Base-by-base conservation (phyloP, 108 stramenopile species). In the Skeletonema potamos region DNA sequence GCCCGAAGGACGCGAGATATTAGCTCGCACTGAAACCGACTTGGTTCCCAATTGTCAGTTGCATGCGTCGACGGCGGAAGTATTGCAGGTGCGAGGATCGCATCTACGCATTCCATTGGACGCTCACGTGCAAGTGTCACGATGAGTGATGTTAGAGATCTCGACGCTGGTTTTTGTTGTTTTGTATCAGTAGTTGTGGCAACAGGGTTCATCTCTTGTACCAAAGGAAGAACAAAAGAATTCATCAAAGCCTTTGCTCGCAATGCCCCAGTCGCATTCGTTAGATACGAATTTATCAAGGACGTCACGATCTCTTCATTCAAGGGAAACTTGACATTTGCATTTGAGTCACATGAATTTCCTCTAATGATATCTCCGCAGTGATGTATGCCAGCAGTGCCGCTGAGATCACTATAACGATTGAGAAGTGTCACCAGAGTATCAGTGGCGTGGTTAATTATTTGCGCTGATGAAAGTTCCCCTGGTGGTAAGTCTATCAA, bases 11-110 rank as follows among this genome's bases (percentile, higher is more conserved):
- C 56, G 1, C 70, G 68, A 20, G 68, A 54, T 34, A 77, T 64
- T 10, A 77, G 56, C 43, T 77, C 68, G 30, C 76, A 77, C 63
- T 77, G 76, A 64, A 77, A 77, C 33, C 76, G 54, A 27, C 33
- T 77, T 28, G 76, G 76, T 44, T 70, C 76, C n/a, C 39, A 37
- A 17, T 54, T 28, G 6, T 37, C 11, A 36, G 33, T 11, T 17
- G 28, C 15, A 11, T 58, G 41, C 54, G 18, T 27, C 58, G n/a
- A 29, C 37, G 13, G 13, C 6, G 41, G 43, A 29, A 59, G 15
- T 18, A 77, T 28, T 30, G 63, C 22, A 8, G 76, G 68, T 4
- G 64, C 41, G 5, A 77, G 4, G 39, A 77, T 17, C 0, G 76
- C 68, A 0, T 69, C 68, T 56, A 77, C 76, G 36, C 68, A 77